Evolutionary conservation across 345 rosid genomes (phyloP), one percentile per base, ranked within the genome.

Genomic region (Moricandia arvensis): DNA sequence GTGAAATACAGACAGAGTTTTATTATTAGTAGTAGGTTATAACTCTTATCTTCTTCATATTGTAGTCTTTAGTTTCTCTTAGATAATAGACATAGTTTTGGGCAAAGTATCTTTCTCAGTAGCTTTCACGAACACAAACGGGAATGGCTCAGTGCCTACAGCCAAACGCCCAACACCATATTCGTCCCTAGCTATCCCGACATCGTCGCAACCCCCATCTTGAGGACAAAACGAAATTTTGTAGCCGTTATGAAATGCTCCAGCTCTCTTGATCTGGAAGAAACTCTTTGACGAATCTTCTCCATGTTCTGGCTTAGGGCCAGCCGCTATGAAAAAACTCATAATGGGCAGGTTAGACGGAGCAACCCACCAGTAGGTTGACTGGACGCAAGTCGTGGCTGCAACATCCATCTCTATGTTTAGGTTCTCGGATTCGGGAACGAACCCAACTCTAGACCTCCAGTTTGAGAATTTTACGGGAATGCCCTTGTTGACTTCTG

Each of bases 231-330:
- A 91, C 66, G 72, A 73, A 61, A 91, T 80, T 83, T 89, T 91
- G 84, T 85, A 87, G 59, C 2, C 65, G 1, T 13, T 68, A 76
- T 7, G 57, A 15, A 49, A 2, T 2, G 60, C 72, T 2, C 49
- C 77, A 26, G 71, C 5, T 81, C 76, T 83, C 76, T 80, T 76
- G n/a, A 90, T 88, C 83, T 83, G 82, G 73, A 86, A 86, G 86
- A 88, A 90, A 66, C 82, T 53, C 86, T 80, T 68, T 68, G 1
- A 59, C n/a, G 53, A 47, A 47, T 47, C 53, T 47, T 47, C 53
- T 47, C 53, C 53, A 47, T 45, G 51, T 1, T 45, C 51, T 45
- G 53, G 53, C 53, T 47, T 47, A 5, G 53, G 53, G 18, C 53
- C 53, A 47, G 53, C 53, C 53, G 53, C 53, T 47, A 47, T 47